Conservation (phyloP, 1,284 basidiomycete genomes). For the Phylloboletellus chloephorus region DNA sequence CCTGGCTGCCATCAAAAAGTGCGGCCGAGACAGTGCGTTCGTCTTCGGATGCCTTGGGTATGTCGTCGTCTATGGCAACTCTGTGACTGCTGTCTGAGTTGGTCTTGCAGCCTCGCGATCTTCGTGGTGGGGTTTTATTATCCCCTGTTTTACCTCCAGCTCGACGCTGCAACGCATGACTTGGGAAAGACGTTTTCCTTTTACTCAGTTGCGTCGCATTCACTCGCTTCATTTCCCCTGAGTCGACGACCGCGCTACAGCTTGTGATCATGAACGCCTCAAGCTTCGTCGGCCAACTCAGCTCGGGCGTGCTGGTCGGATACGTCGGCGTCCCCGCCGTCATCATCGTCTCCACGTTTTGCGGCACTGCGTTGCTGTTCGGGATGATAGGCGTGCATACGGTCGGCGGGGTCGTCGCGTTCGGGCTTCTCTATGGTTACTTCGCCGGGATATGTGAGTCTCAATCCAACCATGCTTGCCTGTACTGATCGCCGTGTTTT, state of each 20-base stretch:
- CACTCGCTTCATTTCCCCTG: background rate
- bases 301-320: slow-evolving; percentile 22
- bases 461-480: background rate
- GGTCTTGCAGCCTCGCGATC: slow-evolving; percentile 14
- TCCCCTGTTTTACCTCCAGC: slow-evolving; percentile 32
- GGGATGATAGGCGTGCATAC: slow-evolving; percentile 30
- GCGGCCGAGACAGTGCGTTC: slow-evolving; percentile 23
- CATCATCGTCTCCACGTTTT: slow-evolving; percentile 25
- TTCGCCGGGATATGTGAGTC: slow-evolving; percentile 37
- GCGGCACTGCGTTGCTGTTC: slow-evolving; percentile 28
- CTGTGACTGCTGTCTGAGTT: background rate
- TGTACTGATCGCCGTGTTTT: too few relatives aligned
- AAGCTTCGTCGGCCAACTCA: slow-evolving; percentile 31
- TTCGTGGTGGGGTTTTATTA: slow-evolving; percentile 28
- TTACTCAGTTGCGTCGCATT: slow-evolving; percentile 28
- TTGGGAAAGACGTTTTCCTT: slow-evolving; percentile 28
- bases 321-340: slow-evolving; percentile 20
- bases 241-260: slow-evolving; percentile 10
- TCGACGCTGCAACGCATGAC: slow-evolving; percentile 22
- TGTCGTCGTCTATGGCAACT: background rate
- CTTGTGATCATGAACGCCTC: slow-evolving; percentile 32
- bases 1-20: slow-evolving; percentile 18
- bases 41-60: slow-evolving; percentile 26
- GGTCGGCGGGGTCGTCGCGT: slow-evolving; percentile 22
- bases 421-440: slow-evolving; percentile 35